Conservation (phyloP, 495 filamentous ascomycete genomes). For the Glarea lozoyensis region DNA sequence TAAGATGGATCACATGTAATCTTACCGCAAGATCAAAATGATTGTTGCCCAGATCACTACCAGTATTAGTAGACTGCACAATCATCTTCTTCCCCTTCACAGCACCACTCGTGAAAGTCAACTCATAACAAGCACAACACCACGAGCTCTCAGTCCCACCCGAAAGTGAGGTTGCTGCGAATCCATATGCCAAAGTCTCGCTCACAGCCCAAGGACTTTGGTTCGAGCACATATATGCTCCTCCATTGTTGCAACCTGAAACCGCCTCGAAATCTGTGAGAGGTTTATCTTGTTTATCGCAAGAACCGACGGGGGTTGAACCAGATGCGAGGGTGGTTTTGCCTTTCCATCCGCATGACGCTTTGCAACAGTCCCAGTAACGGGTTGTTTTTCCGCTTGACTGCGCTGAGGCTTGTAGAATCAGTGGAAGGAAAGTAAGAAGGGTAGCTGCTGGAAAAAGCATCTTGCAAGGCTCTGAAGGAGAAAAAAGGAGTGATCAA, state of each 20-base stretch:
- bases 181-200: conserved; percentile 50
- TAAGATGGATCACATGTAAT: no score
- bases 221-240: conserved; percentile 53
- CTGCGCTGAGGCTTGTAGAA: conserved; percentile 4
- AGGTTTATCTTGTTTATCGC: conserved; percentile 47
- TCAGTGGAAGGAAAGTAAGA: conserved; percentile 17
- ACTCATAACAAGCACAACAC: conserved; percentile 63
- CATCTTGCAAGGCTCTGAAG: conserved; percentile 4
- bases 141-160: conserved; percentile 44
- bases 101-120: conserved; percentile 52
- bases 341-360: conserved; percentile 52
- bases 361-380: conserved; percentile 39
- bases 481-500: not conserved
- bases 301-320: conserved; percentile 40
- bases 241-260: conserved; percentile 43
- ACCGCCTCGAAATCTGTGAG: conserved; percentile 38
- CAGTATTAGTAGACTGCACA: conserved; percentile 57
- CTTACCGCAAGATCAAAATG: conserved; percentile 32
- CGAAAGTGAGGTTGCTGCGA: conserved; percentile 48
- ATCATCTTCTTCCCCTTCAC: conserved; percentile 54
- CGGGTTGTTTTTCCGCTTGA: conserved; percentile 45
- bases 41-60: conserved; percentile 29
- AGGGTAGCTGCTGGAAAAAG: conserved; percentile 11
- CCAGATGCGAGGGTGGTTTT: conserved; percentile 37
- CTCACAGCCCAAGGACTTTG: conserved; percentile 56